These are phyloP conservation scores for Cadophora sp. DNA, from an alignment of 2,329 filamentous ascomycete species.

Conservation along the genomic window DNA sequence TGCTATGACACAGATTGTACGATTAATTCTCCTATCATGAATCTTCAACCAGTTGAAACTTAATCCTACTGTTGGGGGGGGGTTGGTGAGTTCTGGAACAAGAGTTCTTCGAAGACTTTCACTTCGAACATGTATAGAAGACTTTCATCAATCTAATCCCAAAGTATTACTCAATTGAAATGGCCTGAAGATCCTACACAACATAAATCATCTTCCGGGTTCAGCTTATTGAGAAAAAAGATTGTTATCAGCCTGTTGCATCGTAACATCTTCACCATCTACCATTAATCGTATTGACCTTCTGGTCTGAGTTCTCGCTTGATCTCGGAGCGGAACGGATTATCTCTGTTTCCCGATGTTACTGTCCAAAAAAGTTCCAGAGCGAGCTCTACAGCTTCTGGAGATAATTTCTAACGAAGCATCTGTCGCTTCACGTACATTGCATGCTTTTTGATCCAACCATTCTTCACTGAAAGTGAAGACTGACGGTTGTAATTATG, in stretches of 20 bases:
- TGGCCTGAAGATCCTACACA: too few species aligned
- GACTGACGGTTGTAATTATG: conserved; percentile 26
- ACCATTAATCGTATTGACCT: not conserved
- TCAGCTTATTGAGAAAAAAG: not conserved
- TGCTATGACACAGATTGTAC: too few species aligned
- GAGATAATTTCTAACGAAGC: not conserved
- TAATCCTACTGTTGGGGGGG: not conserved
- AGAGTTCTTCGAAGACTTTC: not conserved
- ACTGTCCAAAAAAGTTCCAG: conserved; percentile 2
- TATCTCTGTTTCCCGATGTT: not conserved
- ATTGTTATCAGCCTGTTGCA: not conserved
- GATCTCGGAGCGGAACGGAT: not conserved
- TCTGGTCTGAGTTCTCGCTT: not conserved
- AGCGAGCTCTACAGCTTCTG: not conserved
- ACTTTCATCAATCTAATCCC: not conserved
- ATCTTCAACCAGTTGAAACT: not conserved
- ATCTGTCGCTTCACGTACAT: not conserved
- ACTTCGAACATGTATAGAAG: not conserved
- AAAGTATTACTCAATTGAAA: too few species aligned
- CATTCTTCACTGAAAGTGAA: conserved; percentile 10
- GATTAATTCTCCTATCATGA: too few species aligned
- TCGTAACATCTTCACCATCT: not conserved
- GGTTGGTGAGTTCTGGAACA: not conserved
- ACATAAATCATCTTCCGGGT: not conserved
- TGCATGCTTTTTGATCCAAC: not conserved